These are phyloP conservation scores for Incumbomyces lentus DNA, from an alignment of 2,329 filamentous ascomycete genomes.

Conservation along the genomic window DNA sequence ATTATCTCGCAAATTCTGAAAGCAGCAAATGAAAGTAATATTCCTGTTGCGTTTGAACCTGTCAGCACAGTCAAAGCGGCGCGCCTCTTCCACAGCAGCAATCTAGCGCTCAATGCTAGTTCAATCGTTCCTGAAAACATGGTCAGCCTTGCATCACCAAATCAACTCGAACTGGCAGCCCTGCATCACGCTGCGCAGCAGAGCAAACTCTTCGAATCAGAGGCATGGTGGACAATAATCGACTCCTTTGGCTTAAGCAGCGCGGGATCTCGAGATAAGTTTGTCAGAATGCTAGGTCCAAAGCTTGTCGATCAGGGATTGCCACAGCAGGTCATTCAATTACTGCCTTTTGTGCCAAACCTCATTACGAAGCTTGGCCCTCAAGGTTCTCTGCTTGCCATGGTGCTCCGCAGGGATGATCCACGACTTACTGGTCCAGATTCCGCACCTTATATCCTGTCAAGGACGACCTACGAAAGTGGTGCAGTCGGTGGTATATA, in stretches of 20 bases:
- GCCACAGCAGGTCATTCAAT: conserved; percentile 70
- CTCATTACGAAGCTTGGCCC: conserved; percentile 75
- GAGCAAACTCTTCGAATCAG: conserved; percentile 56
- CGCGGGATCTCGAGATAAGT: conserved; percentile 58
- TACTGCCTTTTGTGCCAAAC: conserved; percentile 78
- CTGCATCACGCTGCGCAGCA: conserved; percentile 64
- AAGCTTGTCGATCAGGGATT: conserved; percentile 68
- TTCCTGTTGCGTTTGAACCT: conserved; percentile 71
- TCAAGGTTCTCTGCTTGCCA: conserved; percentile 64
- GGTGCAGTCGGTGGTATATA: conserved; percentile 70
- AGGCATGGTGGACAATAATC: conserved; percentile 69
- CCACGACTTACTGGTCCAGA: conserved; percentile 52
- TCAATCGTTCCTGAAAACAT: conserved; percentile 50
- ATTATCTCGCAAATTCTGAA: conserved; percentile 59
- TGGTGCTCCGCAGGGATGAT: conserved; percentile 59
- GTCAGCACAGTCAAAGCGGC: conserved; percentile 73
- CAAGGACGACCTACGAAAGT: conserved; percentile 46
- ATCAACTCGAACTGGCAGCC: conserved; percentile 66
- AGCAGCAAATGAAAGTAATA: conserved; percentile 46
- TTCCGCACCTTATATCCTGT: conserved; percentile 60
- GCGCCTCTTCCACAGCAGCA: conserved; percentile 47
- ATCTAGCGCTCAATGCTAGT: conserved; percentile 24
- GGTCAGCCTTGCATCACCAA: conserved; percentile 72
- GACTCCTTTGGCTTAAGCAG: conserved; percentile 66
- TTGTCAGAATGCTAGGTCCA: conserved; percentile 56